Evolutionary conservation across 2,329 filamentous ascomycete species (phyloP), one percentile per base, ranked within the genome.

Genomic region (Claviceps arundinis): DNA sequence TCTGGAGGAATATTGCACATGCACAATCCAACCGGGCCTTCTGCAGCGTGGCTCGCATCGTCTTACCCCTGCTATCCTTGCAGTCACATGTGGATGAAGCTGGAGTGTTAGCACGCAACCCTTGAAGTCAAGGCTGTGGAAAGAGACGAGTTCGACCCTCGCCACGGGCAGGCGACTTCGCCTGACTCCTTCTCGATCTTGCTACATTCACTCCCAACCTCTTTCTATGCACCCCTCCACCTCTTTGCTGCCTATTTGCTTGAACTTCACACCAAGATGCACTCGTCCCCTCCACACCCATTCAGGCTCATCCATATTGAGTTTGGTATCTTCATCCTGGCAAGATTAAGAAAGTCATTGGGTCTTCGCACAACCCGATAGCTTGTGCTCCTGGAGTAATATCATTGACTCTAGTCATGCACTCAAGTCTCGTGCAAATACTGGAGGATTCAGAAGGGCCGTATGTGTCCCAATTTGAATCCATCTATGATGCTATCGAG

Each of bases 351-450:
- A 41, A 24, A 37, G 30, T 14, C 34, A 48, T 52, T 26, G 13
- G 24, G 17, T 17, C 45, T 50, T 17, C 14, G 24, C 50, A 17
- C 48, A 30, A 30, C 37, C 42, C 24, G 17, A 42, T 40, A 45
- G 16, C 5, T 4, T 34, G 26, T 50, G 49, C 6, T 8, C 40
- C 43, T 11, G 34, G 8, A 17, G 6, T 37, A 7, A 38, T 22
- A 38, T n/a, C 24, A 26, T 34, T 7, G 37, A 24, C 11, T 38
- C 44, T 19, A 40, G 53, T 54, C 50, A 54, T 52, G 50, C 50
- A 37, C 37, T 48, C 53, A 48, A 45, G 45, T 50, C 53, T 48
- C 50, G 53, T 55, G 53, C 48, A 51, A 52, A 50, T 48, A 40
- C 45, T 41, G 19, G 43, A 51, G 48, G 38, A n/a, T 37, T 47